Evolutionary conservation across 192 early-diverging fungal species (phyloP).

Genomic region (Mortierella antarctica): DNA sequence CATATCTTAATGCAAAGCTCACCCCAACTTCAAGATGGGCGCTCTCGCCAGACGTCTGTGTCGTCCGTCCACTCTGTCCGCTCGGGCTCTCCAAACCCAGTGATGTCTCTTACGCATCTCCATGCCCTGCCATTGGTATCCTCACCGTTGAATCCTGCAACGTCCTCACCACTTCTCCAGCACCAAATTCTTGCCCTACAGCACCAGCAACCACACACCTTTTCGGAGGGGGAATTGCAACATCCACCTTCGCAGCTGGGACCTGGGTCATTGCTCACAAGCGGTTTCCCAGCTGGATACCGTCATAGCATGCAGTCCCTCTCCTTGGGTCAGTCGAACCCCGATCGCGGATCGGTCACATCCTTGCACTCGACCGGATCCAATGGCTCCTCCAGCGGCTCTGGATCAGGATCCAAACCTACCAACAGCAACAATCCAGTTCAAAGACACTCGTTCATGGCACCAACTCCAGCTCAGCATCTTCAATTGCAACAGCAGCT

Average conservation of each 20-base stretch:
- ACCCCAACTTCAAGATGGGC: slow-evolving; percentile 11
- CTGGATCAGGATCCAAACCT: slow-evolving; percentile 2
- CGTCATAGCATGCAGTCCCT: slow-evolving; percentile 21
- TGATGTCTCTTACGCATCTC: neutral
- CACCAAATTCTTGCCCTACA: neutral
- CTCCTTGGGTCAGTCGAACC: slow-evolving; percentile 5
- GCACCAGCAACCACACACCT: neutral
- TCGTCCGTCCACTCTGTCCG: slow-evolving; percentile 22
- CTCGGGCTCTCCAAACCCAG: neutral
- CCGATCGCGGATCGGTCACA: slow-evolving; percentile 17
- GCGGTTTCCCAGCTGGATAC: slow-evolving; percentile 44
- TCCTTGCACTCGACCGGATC: slow-evolving; percentile 35
- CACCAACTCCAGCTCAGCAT: neutral
- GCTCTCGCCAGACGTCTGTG: slow-evolving; percentile 15
- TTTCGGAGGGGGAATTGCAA: neutral
- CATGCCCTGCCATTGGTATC: neutral
- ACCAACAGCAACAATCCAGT: neutral
- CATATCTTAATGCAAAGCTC: slow-evolving; percentile 6
- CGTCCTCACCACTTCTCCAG: slow-evolving; percentile 10
- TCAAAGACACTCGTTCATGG: neutral
- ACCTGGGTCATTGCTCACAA: slow-evolving; percentile 16
- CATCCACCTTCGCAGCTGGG: neutral
- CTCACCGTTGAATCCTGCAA: slow-evolving; percentile 10
- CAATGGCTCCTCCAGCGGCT: slow-evolving; percentile 5
- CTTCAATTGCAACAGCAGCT: slow-evolving; percentile 2